Base-by-base conservation (phyloP, 495 filamentous ascomycete species). In the Aspergillus saccharolyticus region DNA sequence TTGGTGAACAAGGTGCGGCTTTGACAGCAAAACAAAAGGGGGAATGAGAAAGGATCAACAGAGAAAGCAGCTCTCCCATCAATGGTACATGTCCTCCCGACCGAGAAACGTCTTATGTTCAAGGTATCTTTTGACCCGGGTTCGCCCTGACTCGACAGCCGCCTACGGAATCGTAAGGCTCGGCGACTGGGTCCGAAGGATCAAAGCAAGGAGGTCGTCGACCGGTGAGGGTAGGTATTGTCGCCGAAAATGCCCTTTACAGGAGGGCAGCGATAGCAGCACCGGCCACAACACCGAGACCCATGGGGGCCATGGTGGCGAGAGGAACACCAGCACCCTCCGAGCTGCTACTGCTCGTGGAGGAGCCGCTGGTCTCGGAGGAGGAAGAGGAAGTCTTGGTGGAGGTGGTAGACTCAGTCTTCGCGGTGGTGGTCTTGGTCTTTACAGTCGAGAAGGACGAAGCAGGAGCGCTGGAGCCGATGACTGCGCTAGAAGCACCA, bases 191-290 rank as follows among this genome's bases (percentile, higher is more conserved):
- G 28, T 39, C 5, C 25, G 25, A 28, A 21, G 3, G 22, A n/a
- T 50, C 47, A 24, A 50, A 19, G 44, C 39, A 53, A 14, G 9
- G 47, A 43, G 28, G 22, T 53, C 33, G 25, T 48, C 18, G 45
- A 28, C 39, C 52, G 52, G 45, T 45, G 53, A 42, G 10, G 20
- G 49, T 16, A 50, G 42, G 39, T 21, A 44, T 28, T 28, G 57
- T 18, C 52, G 17, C 20, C 25, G n/a, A 1, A 39, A 28, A 24
- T 15, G 21, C 20, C 42, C 42, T 62, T 71, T 73, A 81, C 67
- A 81, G 62, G 61, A 81, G 72, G 64, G 71, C 76, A 66, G 72
- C 75, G 44, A 80, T 67, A 50, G 77, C 65, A 59, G 68, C 74
- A 63, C 73, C 76, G 59, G 76, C 78, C n/a, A 77, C 66, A 19